phyloP scores from a whole-genome alignment of 192 early-diverging fungal genomes.

The Coemansia sp. region DNA sequence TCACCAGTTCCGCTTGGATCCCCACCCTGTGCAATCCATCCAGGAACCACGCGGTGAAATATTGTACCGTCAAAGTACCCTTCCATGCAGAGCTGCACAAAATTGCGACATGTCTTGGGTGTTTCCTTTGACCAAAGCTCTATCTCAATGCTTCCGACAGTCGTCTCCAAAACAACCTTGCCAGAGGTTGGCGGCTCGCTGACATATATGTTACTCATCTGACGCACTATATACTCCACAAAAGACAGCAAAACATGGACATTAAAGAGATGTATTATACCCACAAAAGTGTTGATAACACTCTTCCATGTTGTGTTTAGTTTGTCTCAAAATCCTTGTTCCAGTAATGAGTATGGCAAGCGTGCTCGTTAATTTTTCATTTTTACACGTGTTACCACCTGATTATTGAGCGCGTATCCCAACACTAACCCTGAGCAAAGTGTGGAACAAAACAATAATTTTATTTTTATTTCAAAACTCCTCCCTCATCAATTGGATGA shows the following conservation, averaged over 20 bases:
- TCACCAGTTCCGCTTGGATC: conserved; percentile 87
- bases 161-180: conserved; percentile 82
- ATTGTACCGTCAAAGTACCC: conserved; percentile 87
- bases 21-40: conserved; percentile 92
- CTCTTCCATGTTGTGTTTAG: no score
- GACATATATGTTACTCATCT: conserved; percentile 49
- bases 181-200: conserved; percentile 60
- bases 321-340: background rate
- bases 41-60: conserved; percentile 88
- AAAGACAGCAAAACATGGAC: background rate
- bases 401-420: background rate
- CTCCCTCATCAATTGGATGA: background rate
- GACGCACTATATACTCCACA: background rate
- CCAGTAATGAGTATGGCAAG: background rate
- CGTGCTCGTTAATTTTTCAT: background rate
- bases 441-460: background rate
- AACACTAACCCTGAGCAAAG: background rate
- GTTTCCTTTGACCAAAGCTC: conserved; percentile 95
- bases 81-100: conserved; percentile 89
- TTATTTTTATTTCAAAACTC: background rate
- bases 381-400: background rate
- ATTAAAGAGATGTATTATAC: no score
- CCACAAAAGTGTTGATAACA: background rate
- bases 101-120: conserved; percentile 91
- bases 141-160: conserved; percentile 82